phyloP scores from a whole-genome alignment of 192 early-diverging fungal genomes.

The Rhizoclosmatium sp. region DNA sequence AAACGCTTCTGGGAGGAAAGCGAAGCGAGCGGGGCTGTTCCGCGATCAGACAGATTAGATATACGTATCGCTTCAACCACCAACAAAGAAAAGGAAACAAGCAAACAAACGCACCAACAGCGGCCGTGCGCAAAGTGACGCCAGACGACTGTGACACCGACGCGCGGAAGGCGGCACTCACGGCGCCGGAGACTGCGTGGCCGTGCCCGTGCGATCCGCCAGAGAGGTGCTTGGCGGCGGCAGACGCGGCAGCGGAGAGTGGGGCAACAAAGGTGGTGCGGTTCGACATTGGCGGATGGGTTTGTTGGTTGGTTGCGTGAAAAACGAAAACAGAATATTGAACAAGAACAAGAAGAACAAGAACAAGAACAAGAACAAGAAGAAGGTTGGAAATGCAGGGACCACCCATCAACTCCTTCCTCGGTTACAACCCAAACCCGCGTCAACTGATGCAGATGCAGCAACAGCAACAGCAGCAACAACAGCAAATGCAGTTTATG shows the following conservation, averaged over 20 bases:
- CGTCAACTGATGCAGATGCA: neutral
- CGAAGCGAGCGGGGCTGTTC: slow-evolving; percentile 18
- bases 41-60: neutral
- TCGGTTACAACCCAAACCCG: neutral
- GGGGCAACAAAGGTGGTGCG: neutral
- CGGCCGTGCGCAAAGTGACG: neutral
- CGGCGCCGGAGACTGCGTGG: neutral
- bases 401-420: neutral
- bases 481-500: neutral
- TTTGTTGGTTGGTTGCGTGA: neutral
- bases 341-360: too few relatives aligned
- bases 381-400: slow-evolving; percentile 4
- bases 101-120: neutral
- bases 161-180: slow-evolving; percentile 3
- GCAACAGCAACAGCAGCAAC: slow-evolving; percentile 1
- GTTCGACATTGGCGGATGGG: neutral
- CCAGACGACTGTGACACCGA: neutral
- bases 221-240: neutral
- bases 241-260: neutral
- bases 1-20: slow-evolving; percentile 42
- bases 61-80: neutral
- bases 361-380: too few relatives aligned
- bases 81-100: too few relatives aligned
- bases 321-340: neutral
- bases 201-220: neutral